phyloP scores from a whole-genome alignment of 345 rosid genomes.

The Atalantia buxifolia region DNA sequence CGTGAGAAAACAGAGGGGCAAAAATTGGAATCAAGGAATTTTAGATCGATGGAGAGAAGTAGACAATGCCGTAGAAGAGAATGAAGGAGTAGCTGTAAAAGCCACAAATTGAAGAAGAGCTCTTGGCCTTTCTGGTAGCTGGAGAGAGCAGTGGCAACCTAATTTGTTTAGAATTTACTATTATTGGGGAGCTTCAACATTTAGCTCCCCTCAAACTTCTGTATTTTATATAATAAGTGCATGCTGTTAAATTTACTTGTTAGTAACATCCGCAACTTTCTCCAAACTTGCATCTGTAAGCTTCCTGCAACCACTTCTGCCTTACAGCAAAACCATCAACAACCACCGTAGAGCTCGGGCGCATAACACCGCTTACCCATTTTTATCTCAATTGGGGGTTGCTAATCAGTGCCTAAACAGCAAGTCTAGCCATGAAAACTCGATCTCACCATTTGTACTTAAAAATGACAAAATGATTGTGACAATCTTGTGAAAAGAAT shows the following conservation, averaged over 20 bases:
- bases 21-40: conserved; percentile 13
- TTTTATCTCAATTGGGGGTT: too few species aligned
- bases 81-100: conserved; percentile 26
- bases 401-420: too few species aligned
- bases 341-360: too few species aligned
- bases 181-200: not conserved
- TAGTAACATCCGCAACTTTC: not conserved
- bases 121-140: not conserved
- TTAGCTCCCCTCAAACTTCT: not conserved
- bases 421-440: too few species aligned
- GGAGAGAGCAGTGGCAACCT: not conserved
- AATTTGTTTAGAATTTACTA: not conserved
- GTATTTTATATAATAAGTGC: too few species aligned
- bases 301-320: too few species aligned
- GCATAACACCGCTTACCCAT: too few species aligned
- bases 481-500: too few species aligned
- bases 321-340: too few species aligned
- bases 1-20: conserved; percentile 22
- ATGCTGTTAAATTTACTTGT: not conserved
- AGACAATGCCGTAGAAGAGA: conserved; percentile 24
- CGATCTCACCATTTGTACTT: too few species aligned
- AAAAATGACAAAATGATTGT: too few species aligned
- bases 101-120: conserved; percentile 31
- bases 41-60: conserved; percentile 16
- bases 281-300: too few species aligned